These are phyloP conservation scores for Nitzschia putrida DNA, from an alignment of 108 stramenopile species.

Conservation along the genomic window DNA sequence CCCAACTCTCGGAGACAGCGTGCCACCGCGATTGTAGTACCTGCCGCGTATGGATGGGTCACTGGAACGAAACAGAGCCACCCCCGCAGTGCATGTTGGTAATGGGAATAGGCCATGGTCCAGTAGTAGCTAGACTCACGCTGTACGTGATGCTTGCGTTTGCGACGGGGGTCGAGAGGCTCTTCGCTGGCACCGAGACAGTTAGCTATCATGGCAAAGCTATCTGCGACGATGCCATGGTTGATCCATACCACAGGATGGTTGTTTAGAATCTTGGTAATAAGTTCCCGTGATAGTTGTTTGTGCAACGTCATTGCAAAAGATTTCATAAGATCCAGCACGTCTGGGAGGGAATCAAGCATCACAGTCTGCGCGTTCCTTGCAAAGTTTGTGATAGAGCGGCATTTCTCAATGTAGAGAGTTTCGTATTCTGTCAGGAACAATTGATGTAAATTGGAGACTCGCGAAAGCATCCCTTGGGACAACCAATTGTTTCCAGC, in stretches of 20 bases:
- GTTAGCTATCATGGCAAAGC: slow-evolving; percentile 44
- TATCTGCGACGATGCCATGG: slow-evolving; percentile 41
- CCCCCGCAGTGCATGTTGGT: slow-evolving; percentile 35
- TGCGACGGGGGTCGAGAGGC: background rate
- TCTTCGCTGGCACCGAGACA: slow-evolving; percentile 32
- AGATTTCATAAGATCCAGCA: slow-evolving; percentile 24
- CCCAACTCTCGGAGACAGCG: slow-evolving; percentile 49
- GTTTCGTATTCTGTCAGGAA: slow-evolving; percentile 32
- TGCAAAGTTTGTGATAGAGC: background rate
- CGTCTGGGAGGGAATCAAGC: slow-evolving; percentile 23
- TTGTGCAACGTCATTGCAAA: slow-evolving; percentile 29
- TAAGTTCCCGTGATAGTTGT: slow-evolving; percentile 17
- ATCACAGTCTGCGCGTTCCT: slow-evolving; percentile 8
- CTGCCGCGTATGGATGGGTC: slow-evolving; percentile 35
- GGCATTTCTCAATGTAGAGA: slow-evolving; percentile 20
- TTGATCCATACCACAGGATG: slow-evolving; percentile 39
- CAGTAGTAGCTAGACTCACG: slow-evolving; percentile 20
- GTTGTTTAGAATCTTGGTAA: slow-evolving; percentile 16
- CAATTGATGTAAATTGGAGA: slow-evolving; percentile 17
- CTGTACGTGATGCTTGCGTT: background rate
- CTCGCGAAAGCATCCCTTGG: slow-evolving; percentile 9
- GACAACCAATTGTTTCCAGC: slow-evolving; percentile 15
- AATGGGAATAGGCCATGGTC: slow-evolving; percentile 36
- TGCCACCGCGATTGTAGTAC: slow-evolving; percentile 31
- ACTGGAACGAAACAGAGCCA: slow-evolving; percentile 27